These are phyloP conservation scores for Penicillium verrucosum DNA, from an alignment of 2,329 filamentous ascomycete genomes.

Conservation along the genomic window DNA sequence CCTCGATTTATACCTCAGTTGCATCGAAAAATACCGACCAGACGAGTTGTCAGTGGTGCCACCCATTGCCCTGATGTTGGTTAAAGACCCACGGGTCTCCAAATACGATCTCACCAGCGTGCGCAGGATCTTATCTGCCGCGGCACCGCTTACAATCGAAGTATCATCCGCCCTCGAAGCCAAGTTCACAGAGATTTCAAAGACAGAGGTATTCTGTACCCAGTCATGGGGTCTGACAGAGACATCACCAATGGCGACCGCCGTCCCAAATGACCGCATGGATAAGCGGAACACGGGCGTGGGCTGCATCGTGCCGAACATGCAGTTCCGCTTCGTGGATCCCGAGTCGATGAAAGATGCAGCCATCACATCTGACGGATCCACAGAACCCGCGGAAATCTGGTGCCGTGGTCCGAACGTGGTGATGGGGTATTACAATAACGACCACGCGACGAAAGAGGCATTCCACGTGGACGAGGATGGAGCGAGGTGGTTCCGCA, in stretches of 20 bases:
- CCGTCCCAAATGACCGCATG: conserved; percentile 18
- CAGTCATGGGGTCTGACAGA: conserved; percentile 23
- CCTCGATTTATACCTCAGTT: conserved; percentile 16
- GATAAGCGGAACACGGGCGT: conserved; percentile 17
- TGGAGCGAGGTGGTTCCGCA: conserved; percentile 22
- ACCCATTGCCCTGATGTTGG: conserved; percentile 20
- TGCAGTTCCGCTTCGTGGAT: conserved; percentile 23
- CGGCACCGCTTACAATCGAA: conserved; percentile 19
- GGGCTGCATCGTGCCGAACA: conserved; percentile 18
- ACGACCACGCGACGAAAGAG: conserved; percentile 15
- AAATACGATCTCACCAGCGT: conserved; percentile 21
- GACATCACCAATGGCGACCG: conserved; percentile 19
- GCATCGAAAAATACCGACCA: conserved; percentile 18
- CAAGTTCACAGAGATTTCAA: conserved; percentile 11
- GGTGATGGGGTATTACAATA: conserved; percentile 19
- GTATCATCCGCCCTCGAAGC: conserved; percentile 15
- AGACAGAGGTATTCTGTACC: conserved; percentile 18
- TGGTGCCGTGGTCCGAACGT: conserved; percentile 24
- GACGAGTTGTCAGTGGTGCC: conserved; percentile 20
- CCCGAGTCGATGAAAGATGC: conserved; percentile 19
- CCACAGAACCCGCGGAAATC: conserved; percentile 17
- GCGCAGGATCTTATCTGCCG: conserved; percentile 18
- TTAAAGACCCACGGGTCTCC: conserved; percentile 18
- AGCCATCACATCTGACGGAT: conserved; percentile 9
- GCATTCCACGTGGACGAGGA: conserved; percentile 17